A percentile compares a stretch with the other conserved stretches of the same genome.
phyloP scores from a whole-genome alignment of 495 filamentous ascomycete species.

The Lophium mytilinum region DNA sequence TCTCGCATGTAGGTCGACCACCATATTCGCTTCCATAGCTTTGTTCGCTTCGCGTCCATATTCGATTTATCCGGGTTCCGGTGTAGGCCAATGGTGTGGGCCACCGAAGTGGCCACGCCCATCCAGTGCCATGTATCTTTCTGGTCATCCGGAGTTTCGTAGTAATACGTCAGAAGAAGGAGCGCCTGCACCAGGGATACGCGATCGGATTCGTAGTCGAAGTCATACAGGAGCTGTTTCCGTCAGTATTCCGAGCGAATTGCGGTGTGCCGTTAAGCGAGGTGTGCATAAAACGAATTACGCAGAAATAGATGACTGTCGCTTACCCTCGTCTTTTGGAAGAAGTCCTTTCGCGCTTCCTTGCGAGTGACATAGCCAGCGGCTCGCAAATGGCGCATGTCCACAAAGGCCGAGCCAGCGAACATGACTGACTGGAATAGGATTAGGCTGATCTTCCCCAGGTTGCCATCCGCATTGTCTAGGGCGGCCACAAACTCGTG shows the following conservation, averaged over 20 bases:
- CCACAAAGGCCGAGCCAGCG: slow-evolving; percentile 67
- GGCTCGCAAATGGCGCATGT: slow-evolving; percentile 56
- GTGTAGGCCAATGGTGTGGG: slow-evolving; percentile 32
- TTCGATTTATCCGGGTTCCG: slow-evolving; percentile 62
- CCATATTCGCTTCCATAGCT: slow-evolving; percentile 86
- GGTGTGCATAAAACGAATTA: too few species aligned
- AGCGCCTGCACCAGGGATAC: slow-evolving; percentile 76
- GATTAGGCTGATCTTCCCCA: slow-evolving; percentile 64
- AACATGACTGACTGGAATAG: slow-evolving; percentile 81
- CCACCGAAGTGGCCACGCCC: slow-evolving; percentile 30
- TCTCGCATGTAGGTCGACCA: slow-evolving; percentile 92
- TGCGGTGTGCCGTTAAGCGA: not conserved
- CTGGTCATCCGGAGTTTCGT: slow-evolving; percentile 32
- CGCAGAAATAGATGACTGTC: not conserved
- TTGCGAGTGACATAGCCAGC: slow-evolving; percentile 65
- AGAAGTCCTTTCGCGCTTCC: slow-evolving; percentile 69
- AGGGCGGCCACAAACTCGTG: slow-evolving; percentile 63
- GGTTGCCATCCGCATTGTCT: slow-evolving; percentile 53
- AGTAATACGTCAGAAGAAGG: slow-evolving; percentile 61
- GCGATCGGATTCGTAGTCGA: slow-evolving; percentile 76
- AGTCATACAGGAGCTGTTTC: slow-evolving; percentile 61
- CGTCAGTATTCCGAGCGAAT: slow-evolving; percentile 10
- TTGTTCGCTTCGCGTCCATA: slow-evolving; percentile 61
- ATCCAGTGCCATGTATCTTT: slow-evolving; percentile 36
- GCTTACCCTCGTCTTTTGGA: slow-evolving; percentile 66